Evolutionary conservation across 2,329 filamentous ascomycete species (phyloP), one percentile per base, ranked within the genome.

Genomic region (Trichoderma sp.): DNA sequence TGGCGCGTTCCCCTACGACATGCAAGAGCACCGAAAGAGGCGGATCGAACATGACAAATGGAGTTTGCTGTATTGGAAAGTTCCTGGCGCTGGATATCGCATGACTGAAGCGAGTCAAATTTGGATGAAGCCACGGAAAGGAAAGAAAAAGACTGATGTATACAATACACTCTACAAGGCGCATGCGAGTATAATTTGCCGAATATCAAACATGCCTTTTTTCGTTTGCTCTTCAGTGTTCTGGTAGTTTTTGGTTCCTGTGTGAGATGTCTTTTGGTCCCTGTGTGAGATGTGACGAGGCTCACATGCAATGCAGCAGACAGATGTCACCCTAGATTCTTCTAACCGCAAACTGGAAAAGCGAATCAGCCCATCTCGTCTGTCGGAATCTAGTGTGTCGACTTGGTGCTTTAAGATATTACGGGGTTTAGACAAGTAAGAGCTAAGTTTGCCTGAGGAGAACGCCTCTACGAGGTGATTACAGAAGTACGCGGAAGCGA

Each of bases 131-230:
- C 47, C 34, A 39, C 3, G 34, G 34, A 39, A 39, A 4, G 34
- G 34, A 39, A 39, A 39, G 34, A 34, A 44, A 44, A 45, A 10
- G 52, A 51, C n/a, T 62, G 26, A 47, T 52, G 59, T 50, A 62
- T 45, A 62, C 48, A 28, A 43, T 60, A 54, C 48, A 52, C 5
- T 62, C 39, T 62, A 15, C 39, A 62, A 52, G 15, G 59, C 59
- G 12, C n/a, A 54, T 54, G 19, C 24, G 15, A 52, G 47, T 10
- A 62, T 54, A 52, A 62, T 62, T 54, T 54, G 44, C 59, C 24
- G 39, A 62, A 52, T 54, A 41, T 52, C 44, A 3, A 54, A 21
- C 12, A 30, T 21, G 19, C 7, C 39, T 24, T 45, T n/a, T 34
- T 10, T 24, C 2, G n/a, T 17, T 41, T 26, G 19, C 21, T 56